Evolutionary conservation across 257 asterid genomes (phyloP), one percentile per base, ranked within the genome.

Genomic region (Osmanthus fragrans): DNA sequence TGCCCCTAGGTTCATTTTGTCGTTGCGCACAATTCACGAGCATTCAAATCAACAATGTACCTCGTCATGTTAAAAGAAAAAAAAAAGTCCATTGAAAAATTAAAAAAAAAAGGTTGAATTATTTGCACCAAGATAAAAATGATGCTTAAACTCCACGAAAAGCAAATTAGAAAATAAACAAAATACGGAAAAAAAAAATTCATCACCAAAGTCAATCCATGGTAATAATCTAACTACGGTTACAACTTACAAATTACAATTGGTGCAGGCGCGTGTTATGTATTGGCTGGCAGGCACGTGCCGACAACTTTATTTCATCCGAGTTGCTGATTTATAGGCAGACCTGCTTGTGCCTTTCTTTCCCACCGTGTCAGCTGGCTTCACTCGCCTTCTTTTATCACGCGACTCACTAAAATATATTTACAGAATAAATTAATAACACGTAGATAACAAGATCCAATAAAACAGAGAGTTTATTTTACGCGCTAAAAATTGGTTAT

Each of bases 201-300:
- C 34, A 32, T 32, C 4, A 32, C 4, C 34, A 32, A 32, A 32
- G n/a, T 32, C 33, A 32, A 37, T 37, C 12, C 42, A 37, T 8
- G n/a, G n/a, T n/a, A n/a, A 45, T 13, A 45, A 45, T 11, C 49
- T 39, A 39, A 40, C 25, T 5, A 51, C 3, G 67, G 12, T 21
- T 4, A n/a, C 11, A n/a, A 58, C 8, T 8, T n/a, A n/a, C n/a
- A n/a, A n/a, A n/a, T n/a, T n/a, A n/a, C n/a, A 23, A 63, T 63
- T 11, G 69, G 69, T 23, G 33, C 36, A 11, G 69, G 69, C 36
- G 69, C 36, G 33, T 60, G 68, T 23, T 4, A 54, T 19, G 30
- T 23, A 60, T 63, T 60, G 34, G 69, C 69, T 63, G 69, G 69
- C 69, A 63, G 69, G 36, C 69, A 63, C 69, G 69, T 63, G 36